Evolutionary conservation across 495 filamentous ascomycete genomes (phyloP), one percentile per base, ranked within the genome.

Genomic region (Aspergillus nanangensis): DNA sequence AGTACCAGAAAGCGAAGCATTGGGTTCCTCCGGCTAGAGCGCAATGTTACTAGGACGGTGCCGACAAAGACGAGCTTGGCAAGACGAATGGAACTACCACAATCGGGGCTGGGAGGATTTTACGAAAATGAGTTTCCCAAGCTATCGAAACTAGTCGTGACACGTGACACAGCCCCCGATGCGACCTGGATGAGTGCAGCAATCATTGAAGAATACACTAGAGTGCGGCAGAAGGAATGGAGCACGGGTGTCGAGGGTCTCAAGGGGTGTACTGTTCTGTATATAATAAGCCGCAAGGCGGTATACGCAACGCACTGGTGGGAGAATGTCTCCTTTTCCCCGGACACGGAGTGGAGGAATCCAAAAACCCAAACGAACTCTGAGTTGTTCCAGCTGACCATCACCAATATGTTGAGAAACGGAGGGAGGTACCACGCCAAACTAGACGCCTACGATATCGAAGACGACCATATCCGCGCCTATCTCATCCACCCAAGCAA

Each of bases 251-350:
- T 33, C 13, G 19, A 17, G 9, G 3, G 5, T 22, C 34, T 50
- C 3, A 20, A n/a, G 4, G 40, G 48, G 9, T 51, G 41, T 27
- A 51, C 48, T 10, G 18, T 15, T 3, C 33, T 51, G 32, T 43
- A 44, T 10, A 45, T 51, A 2, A 51, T 51, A 23, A 51, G 48
- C 27, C 48, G 41, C n/a, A 51, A 38, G 13, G 48, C 29, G 1
- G 41, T 51, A 8, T 51, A 45, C 21, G 23, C 25, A 0, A 11
- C 14, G 9, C 48, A 51, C 17, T 45, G 25, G 18, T 51, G 21
- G 14, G 48, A 51, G 17, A 45, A 34, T 23, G 19, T 51, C 22
- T 51, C 40, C 13, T 45, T 31, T 19, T 22, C 5, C 22, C 22
- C 39, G 11, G 39, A 41, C 23, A 0, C 2, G 7, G 27, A 8